Conservation (phyloP, 1,284 basidiomycete genomes). For the Ustilago curta region DNA sequence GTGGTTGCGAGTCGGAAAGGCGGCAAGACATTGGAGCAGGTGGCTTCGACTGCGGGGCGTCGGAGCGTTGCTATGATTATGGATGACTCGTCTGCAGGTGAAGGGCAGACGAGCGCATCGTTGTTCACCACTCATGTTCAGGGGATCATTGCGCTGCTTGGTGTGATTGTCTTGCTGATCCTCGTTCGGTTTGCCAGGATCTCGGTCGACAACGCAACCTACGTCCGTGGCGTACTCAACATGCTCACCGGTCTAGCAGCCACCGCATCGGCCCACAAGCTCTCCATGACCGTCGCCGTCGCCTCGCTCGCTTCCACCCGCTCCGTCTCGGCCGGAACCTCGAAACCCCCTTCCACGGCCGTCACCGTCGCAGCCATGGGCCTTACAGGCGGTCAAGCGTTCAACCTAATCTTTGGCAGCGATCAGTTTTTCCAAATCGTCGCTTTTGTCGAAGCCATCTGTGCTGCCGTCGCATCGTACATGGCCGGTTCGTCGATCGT, state of each 20-base stretch:
- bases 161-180: constrained; percentile 50
- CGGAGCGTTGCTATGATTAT: constrained; percentile 46
- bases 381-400: constrained; percentile 25
- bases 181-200: constrained; percentile 34
- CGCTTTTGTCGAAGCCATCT: constrained; percentile 43
- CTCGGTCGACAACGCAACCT: constrained; percentile 39
- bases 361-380: constrained; percentile 39
- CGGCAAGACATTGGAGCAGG: constrained; percentile 23
- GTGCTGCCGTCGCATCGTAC: constrained; percentile 40
- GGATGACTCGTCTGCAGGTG: constrained; percentile 19
- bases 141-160: constrained; percentile 41
- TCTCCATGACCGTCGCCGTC: constrained; percentile 48
- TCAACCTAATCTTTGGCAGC: constrained; percentile 48
- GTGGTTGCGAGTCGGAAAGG: constrained; percentile 11
- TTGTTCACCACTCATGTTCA: constrained; percentile 42
- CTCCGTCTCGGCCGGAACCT: constrained; percentile 11
- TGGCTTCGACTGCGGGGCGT: constrained; percentile 30
- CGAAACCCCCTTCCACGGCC: constrained; percentile 25
- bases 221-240: constrained; percentile 45
- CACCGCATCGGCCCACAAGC: constrained; percentile 44
- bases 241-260: constrained; percentile 51
- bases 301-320: constrained; percentile 25
- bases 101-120: constrained; percentile 13
- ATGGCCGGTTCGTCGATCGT: constrained; percentile 42
- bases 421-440: constrained; percentile 52